Percentiles rank a stretch among this genome's conserved stretches.
These are phyloP conservation scores for Cladophialophora immunda DNA, from an alignment of 2,329 filamentous ascomycete genomes.

Conservation along the genomic window DNA sequence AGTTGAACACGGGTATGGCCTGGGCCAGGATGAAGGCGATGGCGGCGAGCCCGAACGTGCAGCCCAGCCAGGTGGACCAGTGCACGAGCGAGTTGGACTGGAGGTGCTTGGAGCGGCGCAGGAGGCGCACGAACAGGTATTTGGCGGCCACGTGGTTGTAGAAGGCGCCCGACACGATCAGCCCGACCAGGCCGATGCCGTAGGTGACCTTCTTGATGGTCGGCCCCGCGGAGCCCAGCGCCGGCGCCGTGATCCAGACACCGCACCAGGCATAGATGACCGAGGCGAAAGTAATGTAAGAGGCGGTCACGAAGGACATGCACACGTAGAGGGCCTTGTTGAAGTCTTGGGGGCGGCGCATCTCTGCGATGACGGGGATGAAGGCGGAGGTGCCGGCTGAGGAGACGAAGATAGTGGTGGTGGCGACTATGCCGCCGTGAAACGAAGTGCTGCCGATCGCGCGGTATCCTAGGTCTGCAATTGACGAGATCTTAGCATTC, in stretches of 20 bases:
- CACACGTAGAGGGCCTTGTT: conserved; percentile 83
- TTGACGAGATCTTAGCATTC: neutral
- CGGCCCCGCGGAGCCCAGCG: conserved; percentile 53
- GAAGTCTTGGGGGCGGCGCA: conserved; percentile 81
- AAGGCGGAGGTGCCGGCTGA: conserved; percentile 64
- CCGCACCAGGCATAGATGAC: conserved; percentile 59
- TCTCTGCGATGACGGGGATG: conserved; percentile 93
- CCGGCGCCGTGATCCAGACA: conserved; percentile 56
- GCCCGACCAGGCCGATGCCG: conserved; percentile 47
- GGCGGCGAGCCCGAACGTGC: conserved; percentile 53
- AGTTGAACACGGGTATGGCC: conserved; percentile 66
- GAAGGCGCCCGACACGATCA: conserved; percentile 53
- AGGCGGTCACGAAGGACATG: conserved; percentile 64
- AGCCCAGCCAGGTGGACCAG: conserved; percentile 61
- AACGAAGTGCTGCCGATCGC: conserved; percentile 40
- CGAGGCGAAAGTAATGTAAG: conserved; percentile 49
- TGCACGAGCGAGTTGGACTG: conserved; percentile 60
- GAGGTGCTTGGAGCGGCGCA: conserved; percentile 61
- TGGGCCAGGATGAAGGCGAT: conserved; percentile 61
- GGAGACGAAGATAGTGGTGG: conserved; percentile 45
- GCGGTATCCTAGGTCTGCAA: conserved; percentile 43
- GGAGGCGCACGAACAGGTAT: conserved; percentile 64
- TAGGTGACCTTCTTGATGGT: conserved; percentile 56
- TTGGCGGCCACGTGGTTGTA: conserved; percentile 60
- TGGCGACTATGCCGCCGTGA: conserved; percentile 44